These are phyloP conservation scores for Tinospora cordifolia DNA, from an alignment of 164 flowering plant species.

Conservation along the genomic window DNA sequence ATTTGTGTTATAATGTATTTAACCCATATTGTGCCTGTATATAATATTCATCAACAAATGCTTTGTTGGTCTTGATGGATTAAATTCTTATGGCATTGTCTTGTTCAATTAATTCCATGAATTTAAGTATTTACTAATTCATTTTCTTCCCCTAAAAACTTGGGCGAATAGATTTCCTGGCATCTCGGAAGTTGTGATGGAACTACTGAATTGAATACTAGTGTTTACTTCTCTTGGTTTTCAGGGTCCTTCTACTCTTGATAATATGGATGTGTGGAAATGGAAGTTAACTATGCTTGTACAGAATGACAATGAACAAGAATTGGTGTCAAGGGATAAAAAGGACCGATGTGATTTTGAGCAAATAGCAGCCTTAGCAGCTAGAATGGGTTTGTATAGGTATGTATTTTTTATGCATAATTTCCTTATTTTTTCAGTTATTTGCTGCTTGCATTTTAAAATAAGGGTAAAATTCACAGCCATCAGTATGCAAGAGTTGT, in stretches of 20 bases:
- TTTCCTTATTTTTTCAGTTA: not conserved
- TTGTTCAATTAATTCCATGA: not conserved
- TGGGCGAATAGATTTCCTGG: not conserved
- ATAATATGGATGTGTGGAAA: constrained; percentile 62
- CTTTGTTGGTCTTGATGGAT: constrained; percentile 20
- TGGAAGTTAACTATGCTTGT: constrained; percentile 56
- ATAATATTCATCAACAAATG: constrained; percentile 15
- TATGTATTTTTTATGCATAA: constrained; percentile 20
- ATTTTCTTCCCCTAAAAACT: not conserved
- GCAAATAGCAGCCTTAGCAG: constrained; percentile 69
- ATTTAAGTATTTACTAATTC: not conserved
- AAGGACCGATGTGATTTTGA: constrained; percentile 73
- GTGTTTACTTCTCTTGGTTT: constrained; percentile 3
- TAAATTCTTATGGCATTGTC: not conserved
- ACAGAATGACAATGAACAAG: constrained; percentile 54
- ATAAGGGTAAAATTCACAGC: constrained; percentile 36
- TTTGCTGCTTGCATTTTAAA: constrained; percentile 7
- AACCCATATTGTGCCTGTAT: too few relatives aligned
- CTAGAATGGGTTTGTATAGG: constrained; percentile 82
- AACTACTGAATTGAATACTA: not conserved
- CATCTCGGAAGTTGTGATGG: not conserved
- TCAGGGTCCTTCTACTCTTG: constrained; percentile 43
- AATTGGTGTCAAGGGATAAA: constrained; percentile 77
- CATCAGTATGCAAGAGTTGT: constrained; percentile 66
- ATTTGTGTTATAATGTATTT: too few relatives aligned